A percentile compares a stretch with the other conserved stretches of the same genome.
These are phyloP conservation scores for Conidiobolus incongruus DNA, from an alignment of 371 early-diverging fungal genomes.

Conservation along the genomic window DNA sequence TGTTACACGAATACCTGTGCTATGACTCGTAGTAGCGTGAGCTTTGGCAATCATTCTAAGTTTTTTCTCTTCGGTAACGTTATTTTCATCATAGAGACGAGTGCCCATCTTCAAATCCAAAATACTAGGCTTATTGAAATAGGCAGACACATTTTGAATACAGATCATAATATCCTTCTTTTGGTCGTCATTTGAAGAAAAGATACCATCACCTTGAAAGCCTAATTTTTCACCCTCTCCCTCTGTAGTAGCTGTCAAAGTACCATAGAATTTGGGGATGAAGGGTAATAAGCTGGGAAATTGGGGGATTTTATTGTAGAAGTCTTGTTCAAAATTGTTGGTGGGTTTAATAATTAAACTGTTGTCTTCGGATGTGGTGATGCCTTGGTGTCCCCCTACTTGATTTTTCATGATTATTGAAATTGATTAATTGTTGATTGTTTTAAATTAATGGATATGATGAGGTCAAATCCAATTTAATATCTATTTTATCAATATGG, in stretches of 20 bases:
- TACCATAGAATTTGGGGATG: not conserved
- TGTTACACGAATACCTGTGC: not conserved
- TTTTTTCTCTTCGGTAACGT: slow-evolving; percentile 1
- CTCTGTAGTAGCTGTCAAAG: not conserved
- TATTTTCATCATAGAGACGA: not conserved
- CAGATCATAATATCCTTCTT: not conserved
- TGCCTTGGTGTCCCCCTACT: slow-evolving; percentile 1
- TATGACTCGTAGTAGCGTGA: not conserved
- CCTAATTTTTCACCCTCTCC: not conserved
- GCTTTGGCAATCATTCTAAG: slow-evolving; percentile 1
- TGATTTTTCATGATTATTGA: not conserved
- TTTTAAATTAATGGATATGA: too few species aligned
- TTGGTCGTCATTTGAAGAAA: not conserved
- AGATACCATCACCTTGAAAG: too few species aligned
- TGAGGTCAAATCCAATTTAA: too few species aligned
- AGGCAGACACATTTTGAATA: not conserved
- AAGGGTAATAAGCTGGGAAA: not conserved
- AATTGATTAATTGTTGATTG: too few species aligned
- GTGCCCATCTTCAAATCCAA: slow-evolving; percentile 4
- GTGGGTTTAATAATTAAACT: not conserved
- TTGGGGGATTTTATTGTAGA: not conserved
- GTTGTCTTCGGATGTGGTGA: not conserved
- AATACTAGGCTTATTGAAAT: slow-evolving; percentile 1
- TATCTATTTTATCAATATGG: too few species aligned
- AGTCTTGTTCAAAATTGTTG: not conserved